Evolutionary conservation across 2,329 filamentous ascomycete species (phyloP).

Genomic region (Diaporthe citrichinensis): DNA sequence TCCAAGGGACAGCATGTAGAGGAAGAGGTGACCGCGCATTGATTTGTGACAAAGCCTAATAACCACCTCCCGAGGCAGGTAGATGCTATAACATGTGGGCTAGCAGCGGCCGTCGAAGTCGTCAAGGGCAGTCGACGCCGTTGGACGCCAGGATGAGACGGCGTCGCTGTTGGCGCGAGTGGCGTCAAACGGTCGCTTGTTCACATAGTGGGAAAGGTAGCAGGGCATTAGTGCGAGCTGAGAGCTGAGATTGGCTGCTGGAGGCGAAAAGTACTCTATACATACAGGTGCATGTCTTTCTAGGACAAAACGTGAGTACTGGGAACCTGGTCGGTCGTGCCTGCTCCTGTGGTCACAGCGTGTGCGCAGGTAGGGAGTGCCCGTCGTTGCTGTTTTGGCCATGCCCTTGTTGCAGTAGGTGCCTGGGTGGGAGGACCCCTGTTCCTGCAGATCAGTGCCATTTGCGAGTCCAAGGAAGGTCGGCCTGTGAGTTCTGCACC

Average conservation of each 20-base stretch:
- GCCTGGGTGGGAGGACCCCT: slow-evolving; percentile 1
- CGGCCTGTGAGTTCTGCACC: neutral
- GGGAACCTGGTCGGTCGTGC: neutral
- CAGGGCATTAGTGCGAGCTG: neutral
- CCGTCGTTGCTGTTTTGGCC: neutral
- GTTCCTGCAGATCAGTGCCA: slow-evolving; percentile 14
- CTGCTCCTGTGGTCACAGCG: neutral
- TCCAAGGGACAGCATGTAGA: neutral
- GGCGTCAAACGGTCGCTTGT: slow-evolving; percentile 31
- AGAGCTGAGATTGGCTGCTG: slow-evolving; percentile 1
- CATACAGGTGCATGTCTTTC: neutral
- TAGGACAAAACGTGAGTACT: neutral
- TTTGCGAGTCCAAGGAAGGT: neutral
- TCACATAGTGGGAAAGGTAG: neutral
- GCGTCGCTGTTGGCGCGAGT: slow-evolving; percentile 24
- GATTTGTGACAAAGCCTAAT: slow-evolving; percentile 3
- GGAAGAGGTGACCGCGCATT: neutral
- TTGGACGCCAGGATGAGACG: slow-evolving; percentile 9
- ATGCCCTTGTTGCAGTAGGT: neutral
- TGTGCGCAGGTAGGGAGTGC: neutral
- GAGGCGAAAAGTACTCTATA: neutral
- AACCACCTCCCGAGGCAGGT: neutral
- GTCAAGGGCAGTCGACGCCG: slow-evolving; percentile 13
- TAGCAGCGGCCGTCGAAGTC: neutral
- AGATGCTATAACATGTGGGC: neutral